Conservation (phyloP, 2,329 filamentous ascomycete genomes). For the Stagonosporopsis cucurbitacearum region DNA sequence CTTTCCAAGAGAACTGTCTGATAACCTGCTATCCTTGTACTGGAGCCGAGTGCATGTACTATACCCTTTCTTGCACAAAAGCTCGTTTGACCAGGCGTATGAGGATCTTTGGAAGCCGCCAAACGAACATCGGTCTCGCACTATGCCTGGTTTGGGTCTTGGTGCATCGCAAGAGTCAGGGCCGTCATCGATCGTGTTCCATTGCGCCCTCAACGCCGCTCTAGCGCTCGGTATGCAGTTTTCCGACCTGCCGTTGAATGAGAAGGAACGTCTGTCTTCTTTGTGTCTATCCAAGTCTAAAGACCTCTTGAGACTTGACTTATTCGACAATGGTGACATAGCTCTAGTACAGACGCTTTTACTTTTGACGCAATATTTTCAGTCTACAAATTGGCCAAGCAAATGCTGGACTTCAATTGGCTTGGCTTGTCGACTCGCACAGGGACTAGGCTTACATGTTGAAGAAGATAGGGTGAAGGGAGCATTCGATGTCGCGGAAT, state of each 20-base stretch:
- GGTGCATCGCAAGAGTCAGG: conserved; percentile 12
- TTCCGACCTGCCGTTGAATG: conserved; percentile 4
- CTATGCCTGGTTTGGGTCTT: conserved; percentile 7
- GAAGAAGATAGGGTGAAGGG: conserved; percentile 1
- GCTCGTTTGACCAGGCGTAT: conserved; percentile 12
- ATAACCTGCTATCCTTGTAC: conserved; percentile 10
- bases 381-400: conserved; percentile 15
- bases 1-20: conserved; percentile 13
- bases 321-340: conserved; percentile 13
- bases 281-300: conserved; percentile 13
- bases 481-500: background rate
- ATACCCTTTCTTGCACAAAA: conserved; percentile 16
- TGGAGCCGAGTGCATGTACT: conserved; percentile 16
- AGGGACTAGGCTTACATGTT: conserved; percentile 15
- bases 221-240: conserved; percentile 20
- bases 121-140: background rate
- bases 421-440: conserved; percentile 14
- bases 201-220: conserved; percentile 17
- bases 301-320: conserved; percentile 9
- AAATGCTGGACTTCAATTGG: conserved; percentile 19
- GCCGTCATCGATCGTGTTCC: conserved; percentile 13
- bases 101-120: conserved; percentile 15
- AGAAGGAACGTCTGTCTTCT: conserved; percentile 13
- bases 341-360: conserved; percentile 14
- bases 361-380: conserved; percentile 17